Percentiles rank a stretch among this genome's conserved stretches.
Conservation (phyloP, 1,139 yeast genomes). For the Eremothecium coryli region DNA sequence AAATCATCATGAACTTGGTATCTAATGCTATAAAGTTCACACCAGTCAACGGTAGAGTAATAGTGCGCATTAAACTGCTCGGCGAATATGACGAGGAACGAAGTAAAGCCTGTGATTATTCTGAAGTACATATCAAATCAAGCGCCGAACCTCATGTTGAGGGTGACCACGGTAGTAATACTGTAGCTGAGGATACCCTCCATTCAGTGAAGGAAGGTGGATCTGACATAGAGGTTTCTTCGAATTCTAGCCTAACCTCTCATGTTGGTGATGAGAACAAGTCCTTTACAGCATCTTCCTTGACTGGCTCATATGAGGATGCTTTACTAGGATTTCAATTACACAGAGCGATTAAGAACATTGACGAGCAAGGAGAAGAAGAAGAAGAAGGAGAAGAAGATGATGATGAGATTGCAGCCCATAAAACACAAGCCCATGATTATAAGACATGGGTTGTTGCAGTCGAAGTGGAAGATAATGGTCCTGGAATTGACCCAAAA, state of each 20-base stretch:
- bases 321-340: conserved; percentile 46
- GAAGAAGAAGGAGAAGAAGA: conserved; percentile 14
- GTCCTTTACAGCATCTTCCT: conserved; percentile 37
- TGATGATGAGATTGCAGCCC: conserved; percentile 11
- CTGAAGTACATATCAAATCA: conserved; percentile 33
- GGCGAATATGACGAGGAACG: conserved; percentile 59
- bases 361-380: too few species aligned
- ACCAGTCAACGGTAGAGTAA: conserved; percentile 74
- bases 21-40: conserved; percentile 85
- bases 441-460: conserved; percentile 35
- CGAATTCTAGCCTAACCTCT: conserved; percentile 6
- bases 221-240: conserved; percentile 2
- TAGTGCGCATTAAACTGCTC: conserved; percentile 52
- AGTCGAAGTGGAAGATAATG: conserved; percentile 77
- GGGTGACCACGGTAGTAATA: neutral
- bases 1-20: conserved; percentile 77
- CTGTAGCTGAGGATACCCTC: neutral
- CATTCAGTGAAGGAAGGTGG: neutral
- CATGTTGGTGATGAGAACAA: conserved; percentile 23
- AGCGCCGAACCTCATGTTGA: conserved; percentile 15
- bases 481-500: conserved; percentile 81
- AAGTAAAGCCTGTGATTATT: conserved; percentile 31
- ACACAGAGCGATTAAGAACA: conserved; percentile 21
- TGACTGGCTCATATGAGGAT: conserved; percentile 46
- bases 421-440: conserved; percentile 15